Evolutionary conservation across 768 basidiomycete species (phyloP), one percentile per base, ranked within the genome.

Genomic region (Lactarius deliciosus): DNA sequence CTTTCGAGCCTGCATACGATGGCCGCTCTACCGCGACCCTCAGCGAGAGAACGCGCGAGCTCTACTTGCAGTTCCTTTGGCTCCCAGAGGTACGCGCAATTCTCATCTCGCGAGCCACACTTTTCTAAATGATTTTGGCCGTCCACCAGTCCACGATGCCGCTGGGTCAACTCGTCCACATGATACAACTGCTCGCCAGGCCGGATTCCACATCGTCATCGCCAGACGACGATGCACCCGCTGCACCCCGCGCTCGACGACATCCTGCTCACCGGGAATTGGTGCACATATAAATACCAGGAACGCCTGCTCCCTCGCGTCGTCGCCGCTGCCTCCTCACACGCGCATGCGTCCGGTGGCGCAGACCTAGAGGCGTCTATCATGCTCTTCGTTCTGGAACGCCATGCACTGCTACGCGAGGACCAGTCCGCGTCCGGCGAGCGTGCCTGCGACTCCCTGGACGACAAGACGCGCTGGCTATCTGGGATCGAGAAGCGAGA

Each of bases 251-350:
- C 83, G 25, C 75, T 93, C 22, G 84, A 85, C n/a, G 85, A 86
- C 0, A 71, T 92, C 10, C 79, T 92, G 30, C 81, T 88, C 47
- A 87, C 87, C 0, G 86, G 90, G 81, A 89, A 91, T 86, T 92
- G 89, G 89, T 91, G 84, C 65, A 82, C 85, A 0, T 76, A 89
- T 47, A 81, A 81, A 64, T 82, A 88, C 72, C 90, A 90, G 74
- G 86, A 83, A 72, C 76, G 74, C 34, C 75, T 77, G 50, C 50
- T 53, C 47, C 71, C 68, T 6, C 69, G 64, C 22, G 36, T 56
- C n/a, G 70, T 71, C 16, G 43, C 54, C 41, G 41, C 41, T 32
- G 56, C 41, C 20, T 4, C 47, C 9, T 43, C 70, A 9, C 45
- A 38, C 41, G 38, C 62, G 25, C 10, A 15, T 22, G 11, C 47